A percentile compares a stretch with the other conserved stretches of the same genome.
These are phyloP conservation scores for Zygosaccharomyces sapae DNA, from an alignment of 1,139 yeast genomes.

Conservation along the genomic window DNA sequence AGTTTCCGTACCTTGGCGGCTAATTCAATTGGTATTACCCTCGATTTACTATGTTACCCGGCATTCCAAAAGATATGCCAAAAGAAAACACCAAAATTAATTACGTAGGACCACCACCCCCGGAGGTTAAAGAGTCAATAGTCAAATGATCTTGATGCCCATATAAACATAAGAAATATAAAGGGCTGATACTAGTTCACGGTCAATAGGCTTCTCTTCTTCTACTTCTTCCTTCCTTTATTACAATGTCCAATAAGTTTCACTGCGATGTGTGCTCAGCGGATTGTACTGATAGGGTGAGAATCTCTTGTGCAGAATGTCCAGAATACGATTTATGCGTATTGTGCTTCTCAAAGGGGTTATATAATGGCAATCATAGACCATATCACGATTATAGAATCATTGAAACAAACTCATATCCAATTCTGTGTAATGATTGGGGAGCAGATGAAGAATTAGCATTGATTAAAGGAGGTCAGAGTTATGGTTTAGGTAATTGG, in stretches of 20 bases:
- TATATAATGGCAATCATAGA: constrained; percentile 74
- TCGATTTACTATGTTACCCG: background rate
- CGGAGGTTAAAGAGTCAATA: background rate
- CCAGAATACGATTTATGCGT: constrained; percentile 93
- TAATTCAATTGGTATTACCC: too few relatives aligned
- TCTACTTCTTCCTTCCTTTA: too few relatives aligned
- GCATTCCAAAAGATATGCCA: background rate
- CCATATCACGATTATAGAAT: constrained; percentile 93
- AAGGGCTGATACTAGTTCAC: background rate
- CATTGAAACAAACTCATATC: constrained; percentile 91
- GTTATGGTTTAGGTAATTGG: constrained; percentile 93
- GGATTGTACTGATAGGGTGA: constrained; percentile 87
- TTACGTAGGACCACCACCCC: background rate
- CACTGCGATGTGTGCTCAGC: constrained; percentile 95
- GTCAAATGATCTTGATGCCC: background rate
- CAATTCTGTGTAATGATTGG: constrained; percentile 88
- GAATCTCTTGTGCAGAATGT: constrained; percentile 89
- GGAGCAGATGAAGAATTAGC: constrained; percentile 96
- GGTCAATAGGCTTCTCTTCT: too few relatives aligned
- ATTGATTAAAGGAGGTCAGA: constrained; percentile 86
- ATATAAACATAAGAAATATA: background rate
- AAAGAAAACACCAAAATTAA: background rate
- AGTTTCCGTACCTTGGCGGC: background rate
- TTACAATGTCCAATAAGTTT: constrained; percentile 45
- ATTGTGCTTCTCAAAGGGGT: constrained; percentile 89